Conservation (phyloP, 2,329 filamentous ascomycete species). For the Fusarium sp. region DNA sequence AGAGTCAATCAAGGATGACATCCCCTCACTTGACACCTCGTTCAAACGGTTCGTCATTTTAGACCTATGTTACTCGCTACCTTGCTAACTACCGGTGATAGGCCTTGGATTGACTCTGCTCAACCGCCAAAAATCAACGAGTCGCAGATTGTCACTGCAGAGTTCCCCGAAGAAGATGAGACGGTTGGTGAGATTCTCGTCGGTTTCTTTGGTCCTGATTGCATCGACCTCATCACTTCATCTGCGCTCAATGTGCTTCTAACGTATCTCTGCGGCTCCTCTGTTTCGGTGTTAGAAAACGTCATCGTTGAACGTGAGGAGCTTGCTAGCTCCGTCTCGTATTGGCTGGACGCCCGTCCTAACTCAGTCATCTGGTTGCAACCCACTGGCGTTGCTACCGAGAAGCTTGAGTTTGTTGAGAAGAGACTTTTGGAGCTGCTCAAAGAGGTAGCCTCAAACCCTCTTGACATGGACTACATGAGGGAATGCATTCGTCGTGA, state of each 20-base stretch:
- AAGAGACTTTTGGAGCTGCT: constrained; percentile 88
- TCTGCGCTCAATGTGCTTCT: constrained; percentile 86
- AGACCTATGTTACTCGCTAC: neutral
- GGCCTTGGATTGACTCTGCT: constrained; percentile 91
- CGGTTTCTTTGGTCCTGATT: constrained; percentile 88
- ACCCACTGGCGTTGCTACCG: constrained; percentile 88
- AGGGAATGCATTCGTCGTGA: constrained; percentile 88
- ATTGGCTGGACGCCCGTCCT: constrained; percentile 84
- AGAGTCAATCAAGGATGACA: constrained; percentile 84
- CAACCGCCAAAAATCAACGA: constrained; percentile 81
- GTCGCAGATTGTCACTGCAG: constrained; percentile 82
- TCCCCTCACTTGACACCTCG: constrained; percentile 80
- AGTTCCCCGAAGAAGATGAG: constrained; percentile 98
- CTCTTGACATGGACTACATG: constrained; percentile 92
- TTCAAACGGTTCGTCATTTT: constrained; percentile 74
- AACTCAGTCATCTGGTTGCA: constrained; percentile 89
- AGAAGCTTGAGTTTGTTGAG: constrained; percentile 87
- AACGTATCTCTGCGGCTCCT: constrained; percentile 92
- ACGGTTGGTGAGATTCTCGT: constrained; percentile 91
- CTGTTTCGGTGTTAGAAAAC: constrained; percentile 93
- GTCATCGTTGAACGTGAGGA: constrained; percentile 93
- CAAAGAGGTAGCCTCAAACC: constrained; percentile 83
- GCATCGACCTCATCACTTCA: constrained; percentile 76
- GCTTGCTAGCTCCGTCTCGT: constrained; percentile 87
- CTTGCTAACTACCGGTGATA: constrained; percentile 41